Conservation (phyloP, 345 rosid species). For the Dipteronia dyeriana region DNA sequence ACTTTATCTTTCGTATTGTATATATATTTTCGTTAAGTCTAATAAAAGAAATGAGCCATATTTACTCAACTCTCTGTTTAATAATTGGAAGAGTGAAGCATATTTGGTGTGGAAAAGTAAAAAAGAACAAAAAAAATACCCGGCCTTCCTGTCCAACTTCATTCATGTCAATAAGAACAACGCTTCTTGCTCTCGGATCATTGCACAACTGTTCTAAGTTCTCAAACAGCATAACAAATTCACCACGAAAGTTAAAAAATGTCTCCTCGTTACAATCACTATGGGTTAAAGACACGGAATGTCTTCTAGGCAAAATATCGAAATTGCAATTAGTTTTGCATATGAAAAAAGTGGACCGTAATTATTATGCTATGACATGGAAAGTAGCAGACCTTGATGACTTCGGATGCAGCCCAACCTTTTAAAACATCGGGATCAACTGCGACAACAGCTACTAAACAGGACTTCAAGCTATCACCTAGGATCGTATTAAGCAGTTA, state of each 20-base stretch:
- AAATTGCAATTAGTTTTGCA: neutral
- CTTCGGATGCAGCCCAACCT: conserved; percentile 76
- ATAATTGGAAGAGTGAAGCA: neutral
- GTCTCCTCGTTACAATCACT: neutral
- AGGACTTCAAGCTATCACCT: conserved; percentile 92
- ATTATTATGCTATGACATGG: neutral
- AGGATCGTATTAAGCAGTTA: conserved; percentile 26
- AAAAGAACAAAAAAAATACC: conserved; percentile 38
- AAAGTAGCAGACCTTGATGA: conserved; percentile 52
- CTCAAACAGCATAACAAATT: conserved; percentile 47
- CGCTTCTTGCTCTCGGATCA: conserved; percentile 56
- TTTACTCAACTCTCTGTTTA: no score
- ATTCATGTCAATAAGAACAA: conserved; percentile 83
- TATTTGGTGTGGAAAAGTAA: neutral
- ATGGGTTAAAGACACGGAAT: neutral
- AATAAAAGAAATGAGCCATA: no score
- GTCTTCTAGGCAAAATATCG: neutral
- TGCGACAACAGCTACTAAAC: conserved; percentile 70
- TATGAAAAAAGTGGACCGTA: neutral
- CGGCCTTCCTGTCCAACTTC: conserved; percentile 60
- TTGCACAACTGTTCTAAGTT: conserved; percentile 63
- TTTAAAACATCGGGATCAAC: conserved; percentile 74
- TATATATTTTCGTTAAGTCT: no score
- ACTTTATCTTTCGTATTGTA: no score
- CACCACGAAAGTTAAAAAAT: conserved; percentile 12